Base-by-base conservation (phyloP, 2,329 filamentous ascomycete species). In the Curvularia sp. region DNA sequence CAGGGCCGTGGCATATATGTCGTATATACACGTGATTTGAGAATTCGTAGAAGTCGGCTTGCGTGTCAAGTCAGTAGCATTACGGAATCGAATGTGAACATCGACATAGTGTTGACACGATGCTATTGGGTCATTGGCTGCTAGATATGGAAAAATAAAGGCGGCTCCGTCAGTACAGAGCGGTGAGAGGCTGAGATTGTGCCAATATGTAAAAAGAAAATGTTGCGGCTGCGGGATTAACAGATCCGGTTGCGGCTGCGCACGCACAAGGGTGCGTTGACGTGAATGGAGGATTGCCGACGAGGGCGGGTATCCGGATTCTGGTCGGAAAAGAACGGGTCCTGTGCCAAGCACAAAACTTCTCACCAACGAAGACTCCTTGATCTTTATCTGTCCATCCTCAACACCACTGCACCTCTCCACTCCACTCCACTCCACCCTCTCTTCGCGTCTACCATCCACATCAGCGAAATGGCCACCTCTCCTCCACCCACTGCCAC, bases 401-500 rank as follows among this genome's bases (percentile, higher is more conserved):
- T 56, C 59, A 64, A 46, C 52, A 54, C 63, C 43, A 61, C 53
- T 23, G 19, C 63, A 62, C 59, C 61, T 60, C 61, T 53, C 65
- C 60, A 69, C 72, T 75, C 72, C 71, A 60, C 69, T 72, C 70
- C 21, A 43, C 41, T 27, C 41, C 41, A 36, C 34, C 34, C 55
- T 28, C n/a, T n/a, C 58, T 63, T 69, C 59, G 57, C 60, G 57
- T 41, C 48, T 57, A 57, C 50, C 32, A 19, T 58, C 55, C 57
- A 60, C 43, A 57, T 30, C 55, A 64, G 61, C 64, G 61, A 61
- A 59, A 75, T 74, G 73, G 61, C 73, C 59, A 72, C 72, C 64
- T 55, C 63, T 56, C 69, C 78, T 64, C 80, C 81, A 54, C 78
- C 80, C 46, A 74, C 78, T 61, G 79, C 81, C 54, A 84, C 82